A percentile compares a stretch with the other conserved stretches of the same genome.
phyloP scores from a whole-genome alignment of 805 yeast species.

The Yarrowia sp. region DNA sequence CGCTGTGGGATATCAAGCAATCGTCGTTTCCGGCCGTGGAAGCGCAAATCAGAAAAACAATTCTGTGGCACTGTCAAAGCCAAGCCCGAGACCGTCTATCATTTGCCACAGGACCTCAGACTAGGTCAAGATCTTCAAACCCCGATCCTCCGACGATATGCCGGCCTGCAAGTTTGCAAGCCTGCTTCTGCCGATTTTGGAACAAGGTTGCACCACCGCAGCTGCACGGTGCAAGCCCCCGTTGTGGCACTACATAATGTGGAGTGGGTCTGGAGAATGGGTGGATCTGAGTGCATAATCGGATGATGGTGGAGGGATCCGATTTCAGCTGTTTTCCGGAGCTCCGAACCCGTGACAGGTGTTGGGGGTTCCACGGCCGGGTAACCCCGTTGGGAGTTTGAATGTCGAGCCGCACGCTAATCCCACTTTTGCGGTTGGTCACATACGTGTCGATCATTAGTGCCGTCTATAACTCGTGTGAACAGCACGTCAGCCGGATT shows the following conservation, averaged over 20 bases:
- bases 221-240: neutral
- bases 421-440: neutral
- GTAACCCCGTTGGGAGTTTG: slow-evolving; percentile 4
- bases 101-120: neutral
- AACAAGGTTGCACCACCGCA: neutral
- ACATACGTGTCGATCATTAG: neutral
- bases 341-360: too few species aligned
- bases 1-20: neutral
- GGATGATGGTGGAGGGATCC: neutral
- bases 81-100: too few species aligned
- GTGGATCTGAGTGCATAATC: slow-evolving; percentile 9
- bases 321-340: too few species aligned
- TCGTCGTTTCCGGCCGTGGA: neutral
- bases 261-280: slow-evolving; percentile 9
- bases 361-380: too few species aligned
- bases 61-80: too few species aligned
- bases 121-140: neutral
- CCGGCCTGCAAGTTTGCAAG: neutral
- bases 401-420: neutral
- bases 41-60: too few species aligned
- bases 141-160: slow-evolving; percentile 15
- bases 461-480: neutral
- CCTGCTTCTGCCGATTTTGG: neutral
- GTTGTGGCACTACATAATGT: neutral
- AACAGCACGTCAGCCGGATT: neutral